A percentile compares a stretch with the other conserved stretches of the same genome.
Evolutionary conservation across 371 early-diverging fungal species (phyloP).

Genomic region (Rhizopus delemar): DNA sequence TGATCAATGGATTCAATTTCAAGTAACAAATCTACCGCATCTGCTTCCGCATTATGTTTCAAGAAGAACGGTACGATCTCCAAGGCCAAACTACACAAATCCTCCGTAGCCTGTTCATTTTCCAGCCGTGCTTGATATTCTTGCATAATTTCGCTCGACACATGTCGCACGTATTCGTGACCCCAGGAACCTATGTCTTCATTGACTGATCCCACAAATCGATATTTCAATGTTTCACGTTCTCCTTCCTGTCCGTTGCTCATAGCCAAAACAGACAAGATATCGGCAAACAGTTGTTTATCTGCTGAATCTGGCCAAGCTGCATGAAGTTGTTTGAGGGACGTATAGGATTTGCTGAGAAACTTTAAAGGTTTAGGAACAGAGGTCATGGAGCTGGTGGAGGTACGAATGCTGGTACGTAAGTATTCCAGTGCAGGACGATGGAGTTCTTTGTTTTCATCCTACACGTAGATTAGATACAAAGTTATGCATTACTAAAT

Average conservation of each 20-base stretch:
- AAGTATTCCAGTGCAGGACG: slow-evolving; percentile 86
- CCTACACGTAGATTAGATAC: slow-evolving; percentile 40
- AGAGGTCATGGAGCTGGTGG: slow-evolving; percentile 96
- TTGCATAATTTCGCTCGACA: slow-evolving; percentile 87
- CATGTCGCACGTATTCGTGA: slow-evolving; percentile 97
- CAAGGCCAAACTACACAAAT: slow-evolving; percentile 72
- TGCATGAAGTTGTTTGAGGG: slow-evolving; percentile 69
- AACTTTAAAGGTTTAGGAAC: slow-evolving; percentile 98
- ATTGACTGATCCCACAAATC: slow-evolving; percentile 74
- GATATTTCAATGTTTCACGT: slow-evolving; percentile 82
- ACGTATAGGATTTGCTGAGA: slow-evolving; percentile 80
- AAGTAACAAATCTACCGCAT: slow-evolving; percentile 93
- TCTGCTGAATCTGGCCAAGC: slow-evolving; percentile 75
- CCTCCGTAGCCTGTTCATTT: slow-evolving; percentile 57
- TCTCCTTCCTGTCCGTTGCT: slow-evolving; percentile 86
- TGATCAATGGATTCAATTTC: slow-evolving; percentile 85
- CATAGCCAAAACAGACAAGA: slow-evolving; percentile 95
- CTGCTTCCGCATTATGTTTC: slow-evolving; percentile 92
- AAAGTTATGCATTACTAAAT: neutral
- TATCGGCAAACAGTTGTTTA: slow-evolving; percentile 90
- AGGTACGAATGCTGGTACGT: slow-evolving; percentile 86
- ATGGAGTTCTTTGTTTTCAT: slow-evolving; percentile 70
- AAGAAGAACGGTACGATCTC: slow-evolving; percentile 93
- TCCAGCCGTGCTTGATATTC: slow-evolving; percentile 73
- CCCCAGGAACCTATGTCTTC: slow-evolving; percentile 94